phyloP scores from a whole-genome alignment of 495 filamentous ascomycete genomes.

The Choiromyces venosus region DNA sequence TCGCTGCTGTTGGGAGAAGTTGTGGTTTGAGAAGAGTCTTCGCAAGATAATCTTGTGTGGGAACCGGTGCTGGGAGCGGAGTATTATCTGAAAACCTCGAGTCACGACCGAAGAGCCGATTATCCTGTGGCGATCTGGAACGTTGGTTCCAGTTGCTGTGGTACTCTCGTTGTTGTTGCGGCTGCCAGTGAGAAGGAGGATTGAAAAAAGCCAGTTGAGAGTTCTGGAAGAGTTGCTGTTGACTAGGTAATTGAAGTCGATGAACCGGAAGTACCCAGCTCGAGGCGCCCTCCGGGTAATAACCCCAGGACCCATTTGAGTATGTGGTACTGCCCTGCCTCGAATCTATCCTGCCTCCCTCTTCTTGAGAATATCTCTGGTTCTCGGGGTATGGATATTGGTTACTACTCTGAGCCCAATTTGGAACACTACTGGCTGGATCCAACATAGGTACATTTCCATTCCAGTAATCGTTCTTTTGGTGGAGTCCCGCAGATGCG shows the following conservation, averaged over 20 bases:
- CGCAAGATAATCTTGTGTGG: constrained; percentile 45
- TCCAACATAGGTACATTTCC: not conserved
- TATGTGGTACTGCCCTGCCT: not conserved
- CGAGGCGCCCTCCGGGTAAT: not conserved
- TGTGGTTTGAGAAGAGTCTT: constrained; percentile 33
- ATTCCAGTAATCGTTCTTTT: not conserved
- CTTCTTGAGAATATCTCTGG: not conserved
- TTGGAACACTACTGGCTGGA: not conserved
- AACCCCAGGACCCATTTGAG: not conserved
- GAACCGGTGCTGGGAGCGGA: constrained; percentile 41
- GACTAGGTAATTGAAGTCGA: not conserved
- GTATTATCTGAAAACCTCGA: not conserved
- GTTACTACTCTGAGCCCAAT: not conserved
- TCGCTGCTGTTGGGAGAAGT: constrained; percentile 39
- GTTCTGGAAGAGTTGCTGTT: not conserved
- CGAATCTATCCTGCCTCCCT: not conserved
- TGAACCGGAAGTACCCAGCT: not conserved
- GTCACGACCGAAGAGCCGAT: not conserved
- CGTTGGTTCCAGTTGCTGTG: not conserved
- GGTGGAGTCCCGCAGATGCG: not conserved
- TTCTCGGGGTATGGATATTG: not conserved
- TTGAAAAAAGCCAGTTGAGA: not conserved
- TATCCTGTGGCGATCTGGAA: not conserved
- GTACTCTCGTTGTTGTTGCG: not conserved
- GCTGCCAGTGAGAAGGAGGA: not conserved